Percentiles rank a stretch among this genome's conserved stretches.
Conservation (phyloP, 331 rosid genomes). For the Spiraea crenata region DNA sequence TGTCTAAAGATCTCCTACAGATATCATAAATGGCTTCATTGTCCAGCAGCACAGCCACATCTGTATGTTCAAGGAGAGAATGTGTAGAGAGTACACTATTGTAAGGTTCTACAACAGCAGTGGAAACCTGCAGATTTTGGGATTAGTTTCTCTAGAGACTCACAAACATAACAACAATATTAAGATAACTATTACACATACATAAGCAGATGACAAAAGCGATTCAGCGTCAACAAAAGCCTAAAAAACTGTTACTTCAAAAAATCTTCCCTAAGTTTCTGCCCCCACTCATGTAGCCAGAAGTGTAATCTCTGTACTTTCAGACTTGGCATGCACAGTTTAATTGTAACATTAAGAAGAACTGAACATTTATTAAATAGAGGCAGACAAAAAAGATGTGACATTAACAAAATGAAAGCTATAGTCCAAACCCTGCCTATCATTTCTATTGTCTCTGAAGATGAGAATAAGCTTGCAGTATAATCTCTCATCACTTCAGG, state of each 20-base stretch:
- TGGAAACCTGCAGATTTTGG: slow-evolving; percentile 50
- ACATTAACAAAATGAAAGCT: background rate
- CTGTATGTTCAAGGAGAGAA: slow-evolving; percentile 64
- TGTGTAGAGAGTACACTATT: slow-evolving; percentile 65
- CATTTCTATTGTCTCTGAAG: background rate
- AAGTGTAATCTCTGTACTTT: background rate
- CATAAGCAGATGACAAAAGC: background rate
- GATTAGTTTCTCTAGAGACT: background rate
- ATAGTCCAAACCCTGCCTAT: background rate
- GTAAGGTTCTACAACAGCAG: slow-evolving; percentile 78
- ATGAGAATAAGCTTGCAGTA: background rate
- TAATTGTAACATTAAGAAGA: background rate
- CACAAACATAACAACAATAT: background rate
- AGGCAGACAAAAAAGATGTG: background rate
- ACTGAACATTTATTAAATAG: background rate
- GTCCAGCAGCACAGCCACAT: slow-evolving; percentile 62
- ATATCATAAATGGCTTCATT: slow-evolving; percentile 72
- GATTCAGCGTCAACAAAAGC: no score
- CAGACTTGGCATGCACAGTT: background rate
- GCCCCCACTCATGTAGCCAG: background rate
- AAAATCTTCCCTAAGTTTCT: background rate
- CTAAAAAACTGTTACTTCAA: background rate
- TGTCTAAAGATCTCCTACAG: slow-evolving; percentile 61
- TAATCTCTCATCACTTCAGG: background rate
- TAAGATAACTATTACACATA: background rate